Conservation (phyloP, 2,329 filamentous ascomycete species). For the Mycosphaerella arachidis region DNA sequence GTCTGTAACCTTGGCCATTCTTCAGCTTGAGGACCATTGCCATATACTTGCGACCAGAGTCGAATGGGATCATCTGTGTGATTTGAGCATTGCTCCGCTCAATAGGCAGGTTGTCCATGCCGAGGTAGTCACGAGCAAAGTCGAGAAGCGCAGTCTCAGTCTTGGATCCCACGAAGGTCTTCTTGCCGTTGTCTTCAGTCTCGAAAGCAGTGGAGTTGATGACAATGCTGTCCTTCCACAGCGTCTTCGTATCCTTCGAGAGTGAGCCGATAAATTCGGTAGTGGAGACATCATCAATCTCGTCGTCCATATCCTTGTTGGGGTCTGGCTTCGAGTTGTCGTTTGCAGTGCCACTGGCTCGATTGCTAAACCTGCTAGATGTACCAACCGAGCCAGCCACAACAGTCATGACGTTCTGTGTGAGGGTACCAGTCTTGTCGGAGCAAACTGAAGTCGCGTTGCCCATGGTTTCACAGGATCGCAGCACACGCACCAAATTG, state of each 20-base stretch:
- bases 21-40: constrained; percentile 56
- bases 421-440: constrained; percentile 72
- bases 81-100: constrained; percentile 60
- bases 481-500: constrained; percentile 63
- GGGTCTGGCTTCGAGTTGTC: constrained; percentile 21
- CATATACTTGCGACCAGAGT: constrained; percentile 66
- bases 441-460: constrained; percentile 74
- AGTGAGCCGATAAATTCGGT: constrained; percentile 53
- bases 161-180: constrained; percentile 67
- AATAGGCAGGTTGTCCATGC: constrained; percentile 57
- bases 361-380: constrained; percentile 52
- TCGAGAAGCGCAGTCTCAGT: constrained; percentile 71
- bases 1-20: constrained; percentile 50
- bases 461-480: constrained; percentile 67
- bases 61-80: constrained; percentile 55
- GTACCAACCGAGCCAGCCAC: constrained; percentile 66
- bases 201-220: constrained; percentile 69
- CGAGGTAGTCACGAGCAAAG: constrained; percentile 63
- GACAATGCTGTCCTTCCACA: constrained; percentile 61
- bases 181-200: constrained; percentile 55
- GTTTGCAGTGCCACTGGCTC: constrained; percentile 23
- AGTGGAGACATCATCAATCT: constrained; percentile 47
- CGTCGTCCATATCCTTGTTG: constrained; percentile 32
- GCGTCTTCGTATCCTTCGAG: constrained; percentile 48
- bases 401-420: constrained; percentile 72